These are phyloP conservation scores for Lantana camara DNA, from an alignment of 257 asterid species.

Conservation along the genomic window DNA sequence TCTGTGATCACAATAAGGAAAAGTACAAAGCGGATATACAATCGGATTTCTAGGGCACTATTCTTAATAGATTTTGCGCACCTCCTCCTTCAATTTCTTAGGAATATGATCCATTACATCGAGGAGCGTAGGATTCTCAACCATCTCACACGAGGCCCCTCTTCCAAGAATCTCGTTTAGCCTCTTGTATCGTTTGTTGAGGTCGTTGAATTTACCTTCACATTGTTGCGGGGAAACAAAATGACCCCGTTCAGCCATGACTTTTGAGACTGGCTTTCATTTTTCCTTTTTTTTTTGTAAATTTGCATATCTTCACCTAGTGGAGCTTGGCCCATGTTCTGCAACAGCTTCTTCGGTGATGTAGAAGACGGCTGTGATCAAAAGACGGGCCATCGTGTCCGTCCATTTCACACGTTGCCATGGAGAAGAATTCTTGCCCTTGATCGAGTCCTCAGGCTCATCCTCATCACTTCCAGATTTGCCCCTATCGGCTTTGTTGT, in stretches of 20 bases:
- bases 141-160: conserved; percentile 86
- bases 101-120: conserved; percentile 71
- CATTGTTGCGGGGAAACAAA: conserved; percentile 91
- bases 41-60: too few species aligned
- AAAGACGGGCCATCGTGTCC: conserved; percentile 61
- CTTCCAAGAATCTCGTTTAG: conserved; percentile 85
- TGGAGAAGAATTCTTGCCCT: conserved; percentile 57
- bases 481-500: conserved; percentile 40
- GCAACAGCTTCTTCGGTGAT: conserved; percentile 63
- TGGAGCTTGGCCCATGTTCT: too few species aligned
- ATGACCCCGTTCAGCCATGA: conserved; percentile 85
- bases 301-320: conserved; percentile 50
- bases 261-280: conserved; percentile 83
- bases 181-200: conserved; percentile 85
- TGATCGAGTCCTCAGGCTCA: conserved; percentile 59
- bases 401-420: conserved; percentile 66
- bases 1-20: too few species aligned
- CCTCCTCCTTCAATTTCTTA: conserved; percentile 76
- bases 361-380: conserved; percentile 78
- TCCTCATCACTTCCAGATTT: conserved; percentile 73
- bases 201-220: conserved; percentile 90
- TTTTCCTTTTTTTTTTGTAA: conserved; percentile 76
- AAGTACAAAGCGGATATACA: too few species aligned
- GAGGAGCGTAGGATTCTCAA: conserved; percentile 70
- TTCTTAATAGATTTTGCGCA: conserved; percentile 64